phyloP scores from a whole-genome alignment of 1,284 basidiomycete genomes.

The Sporisorium reilianum region DNA sequence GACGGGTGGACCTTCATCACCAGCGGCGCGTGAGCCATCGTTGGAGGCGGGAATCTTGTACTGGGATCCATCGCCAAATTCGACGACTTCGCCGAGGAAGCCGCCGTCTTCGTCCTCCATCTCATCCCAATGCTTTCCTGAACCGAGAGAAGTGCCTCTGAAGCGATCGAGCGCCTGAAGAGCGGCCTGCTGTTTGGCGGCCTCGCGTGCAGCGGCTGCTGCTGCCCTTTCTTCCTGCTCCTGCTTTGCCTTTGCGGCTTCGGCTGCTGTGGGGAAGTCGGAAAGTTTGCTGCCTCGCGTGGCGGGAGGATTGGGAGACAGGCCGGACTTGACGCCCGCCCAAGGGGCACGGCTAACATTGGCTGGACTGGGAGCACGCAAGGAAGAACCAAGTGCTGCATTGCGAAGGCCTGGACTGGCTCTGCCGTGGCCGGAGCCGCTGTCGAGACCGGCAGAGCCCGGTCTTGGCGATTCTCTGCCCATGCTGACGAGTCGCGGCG shows the following conservation, averaged over 20 bases:
- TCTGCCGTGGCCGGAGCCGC: slow-evolving; percentile 30
- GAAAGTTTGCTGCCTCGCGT: slow-evolving; percentile 32
- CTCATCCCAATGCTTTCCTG: slow-evolving; percentile 67
- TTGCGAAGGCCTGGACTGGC: slow-evolving; percentile 56
- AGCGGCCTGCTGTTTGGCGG: slow-evolving; percentile 53
- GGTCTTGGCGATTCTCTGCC: slow-evolving; percentile 46
- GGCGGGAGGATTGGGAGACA: slow-evolving; percentile 29
- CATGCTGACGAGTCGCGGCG: slow-evolving; percentile 57
- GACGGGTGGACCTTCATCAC: slow-evolving; percentile 38
- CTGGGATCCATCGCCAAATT: slow-evolving; percentile 67
- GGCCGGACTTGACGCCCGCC: slow-evolving; percentile 49
- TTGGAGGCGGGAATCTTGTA: slow-evolving; percentile 61
- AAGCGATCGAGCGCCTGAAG: slow-evolving; percentile 64
- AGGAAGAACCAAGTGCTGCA: slow-evolving; percentile 44
- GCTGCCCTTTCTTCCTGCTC: slow-evolving; percentile 62
- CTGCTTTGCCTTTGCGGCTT: slow-evolving; percentile 59
- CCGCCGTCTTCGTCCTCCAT: slow-evolving; percentile 65
- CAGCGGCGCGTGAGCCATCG: slow-evolving; percentile 33
- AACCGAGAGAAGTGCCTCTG: slow-evolving; percentile 56
- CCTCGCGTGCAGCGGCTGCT: slow-evolving; percentile 55
- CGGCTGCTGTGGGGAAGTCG: slow-evolving; percentile 68
- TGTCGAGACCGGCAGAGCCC: slow-evolving; percentile 39
- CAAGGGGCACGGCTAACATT: slow-evolving; percentile 53
- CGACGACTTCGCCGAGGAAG: slow-evolving; percentile 66
- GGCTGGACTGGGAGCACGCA: slow-evolving; percentile 42